Base-by-base conservation (phyloP, 768 basidiomycete species). In the Lentinula guzmanii region DNA sequence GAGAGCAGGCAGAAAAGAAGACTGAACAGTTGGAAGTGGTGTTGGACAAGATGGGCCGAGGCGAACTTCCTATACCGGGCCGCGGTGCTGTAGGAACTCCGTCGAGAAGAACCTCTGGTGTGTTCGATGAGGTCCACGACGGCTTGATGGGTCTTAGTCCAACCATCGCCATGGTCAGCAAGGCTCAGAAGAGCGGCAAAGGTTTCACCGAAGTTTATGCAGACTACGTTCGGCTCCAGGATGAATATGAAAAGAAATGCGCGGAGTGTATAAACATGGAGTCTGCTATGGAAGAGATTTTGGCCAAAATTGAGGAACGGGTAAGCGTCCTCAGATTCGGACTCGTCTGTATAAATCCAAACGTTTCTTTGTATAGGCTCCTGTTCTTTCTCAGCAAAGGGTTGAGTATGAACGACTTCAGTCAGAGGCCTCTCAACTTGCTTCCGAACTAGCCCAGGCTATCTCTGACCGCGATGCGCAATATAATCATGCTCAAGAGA, bases 171-270 rank as follows among this genome's bases (percentile, higher is more conserved):
- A 86, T 96, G 77, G 93, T 89, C 6, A 87, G 87, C 74, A 85
- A 80, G 63, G 83, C 88, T 21, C 93, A 95, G 75, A 86, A 84
- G 71, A 83, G 79, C 31, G 93, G 91, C 33, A 91, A 91, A 79
- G 91, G 90, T 1, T 96, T 96, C 75, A 96, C 96, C 0, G 91
- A 97, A 68, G 88, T 98, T 21, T 98, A 97, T 70, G 83, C 90
- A 15, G 93, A 97, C 69, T 93, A 93, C 65, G 86, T 96, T 39
- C 83, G 85, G 58, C 81, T 95, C 43, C 89, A 97, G 70, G 91
- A 91, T 28, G 90, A 94, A 34, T 86, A 86, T 60, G 82, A 84
- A 18, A 82, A 79, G 71, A 92, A 93, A 72, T 86, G 83, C 56
- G 80, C 85, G 4, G 95, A 98, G 75, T 91, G 89, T 62, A 86